These are phyloP conservation scores for Phytophthora pluvialis DNA, from an alignment of 352 stramenopile genomes.

Conservation along the genomic window DNA sequence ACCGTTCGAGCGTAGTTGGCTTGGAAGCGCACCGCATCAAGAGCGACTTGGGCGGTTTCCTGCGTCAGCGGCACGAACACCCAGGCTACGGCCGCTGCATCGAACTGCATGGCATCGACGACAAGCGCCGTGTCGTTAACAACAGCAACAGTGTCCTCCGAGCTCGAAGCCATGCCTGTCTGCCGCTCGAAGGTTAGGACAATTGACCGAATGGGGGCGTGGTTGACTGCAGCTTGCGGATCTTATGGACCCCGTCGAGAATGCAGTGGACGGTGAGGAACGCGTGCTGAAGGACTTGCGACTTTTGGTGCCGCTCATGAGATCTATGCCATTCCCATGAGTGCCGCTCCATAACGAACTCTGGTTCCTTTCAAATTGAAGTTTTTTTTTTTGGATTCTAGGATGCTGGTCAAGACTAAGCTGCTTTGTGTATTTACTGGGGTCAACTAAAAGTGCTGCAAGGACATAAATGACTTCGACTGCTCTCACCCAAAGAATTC, in stretches of 20 bases:
- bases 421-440: not conserved
- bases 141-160: not conserved
- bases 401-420: not conserved
- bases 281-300: not conserved
- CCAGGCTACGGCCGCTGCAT: conserved; percentile 26
- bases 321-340: not conserved
- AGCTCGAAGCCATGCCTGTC: conserved; percentile 6
- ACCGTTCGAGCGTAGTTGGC: conserved; percentile 46
- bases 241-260: not conserved
- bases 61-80: conserved; percentile 23
- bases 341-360: not conserved
- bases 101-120: conserved; percentile 13
- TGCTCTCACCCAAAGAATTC: conserved; percentile 18
- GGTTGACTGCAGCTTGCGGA: not conserved
- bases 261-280: not conserved
- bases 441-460: not conserved
- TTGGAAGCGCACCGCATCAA: conserved; percentile 46
- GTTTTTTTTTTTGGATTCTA: too few relatives aligned
- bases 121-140: not conserved
- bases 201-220: not conserved
- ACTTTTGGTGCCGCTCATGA: conserved; percentile 9
- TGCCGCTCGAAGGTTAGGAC: not conserved
- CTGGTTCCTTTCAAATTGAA: too few relatives aligned
- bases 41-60: conserved; percentile 33
- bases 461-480: not conserved